Evolutionary conservation across 2,329 filamentous ascomycete genomes (phyloP), one percentile per base, ranked within the genome.

Genomic region (Podosphaera aphanis): DNA sequence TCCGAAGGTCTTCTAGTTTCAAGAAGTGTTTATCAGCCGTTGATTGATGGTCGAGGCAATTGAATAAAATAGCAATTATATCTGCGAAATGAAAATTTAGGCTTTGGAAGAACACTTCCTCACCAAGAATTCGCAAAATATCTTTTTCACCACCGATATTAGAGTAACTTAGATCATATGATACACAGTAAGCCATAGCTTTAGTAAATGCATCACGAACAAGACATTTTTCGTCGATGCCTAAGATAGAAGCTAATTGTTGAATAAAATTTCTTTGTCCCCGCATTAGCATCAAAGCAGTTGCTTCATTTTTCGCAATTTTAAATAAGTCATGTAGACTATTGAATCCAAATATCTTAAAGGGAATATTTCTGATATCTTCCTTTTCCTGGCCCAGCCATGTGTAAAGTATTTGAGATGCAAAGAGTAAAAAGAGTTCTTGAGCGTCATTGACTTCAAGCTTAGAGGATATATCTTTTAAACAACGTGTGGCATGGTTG

Each of bases 381-480:
- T 79, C 71, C 0, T 64, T 63, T 50, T 83, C 75, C n/a, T n/a
- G n/a, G n/a, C n/a, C n/a, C 2, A 92, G 71, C 88, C 86, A 98
- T 0, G 85, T 93, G 57, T 83, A 93, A 2, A 95, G 65, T 5
- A 98, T 68, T 56, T 98, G 90, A 2, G 86, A 77, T 5, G 83
- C 77, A 57, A 95, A 98, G 0, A 95, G 66, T 5, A 67, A 66
- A 57, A 98, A 94, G 1, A 99, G 64, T 29, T 78, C 71, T 53
- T 69, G 73, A 0, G 84, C 68, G 39, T 74, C 73, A 20, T 68
- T 61, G 19, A 95, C 68, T 0, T 68, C 63, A 29, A 94, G 69
- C 0, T 70, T 67, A 11, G 59, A 62, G 3, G 86, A 74, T 27
- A 94, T 75, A 11, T 70, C 66, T 3, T 61, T 59, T 38, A 94